A percentile compares a stretch with the other conserved stretches of the same genome.
These are phyloP conservation scores for Thecaphora thlaspeos DNA, from an alignment of 1,284 basidiomycete genomes.

Conservation along the genomic window DNA sequence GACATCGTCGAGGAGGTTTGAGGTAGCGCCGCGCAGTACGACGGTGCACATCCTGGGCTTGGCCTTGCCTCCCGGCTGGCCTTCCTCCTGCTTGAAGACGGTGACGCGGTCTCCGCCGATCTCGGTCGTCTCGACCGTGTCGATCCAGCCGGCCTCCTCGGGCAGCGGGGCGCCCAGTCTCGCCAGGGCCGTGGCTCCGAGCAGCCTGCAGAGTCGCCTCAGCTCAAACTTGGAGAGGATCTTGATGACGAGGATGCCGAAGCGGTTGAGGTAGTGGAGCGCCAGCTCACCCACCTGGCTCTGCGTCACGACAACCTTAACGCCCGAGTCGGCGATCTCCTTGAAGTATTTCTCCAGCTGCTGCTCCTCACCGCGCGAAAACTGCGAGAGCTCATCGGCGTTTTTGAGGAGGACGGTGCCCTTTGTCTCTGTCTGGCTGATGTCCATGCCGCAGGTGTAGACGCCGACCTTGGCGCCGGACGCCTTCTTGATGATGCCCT, in stretches of 20 bases:
- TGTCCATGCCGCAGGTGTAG: slow-evolving; percentile 87
- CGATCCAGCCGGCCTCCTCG: slow-evolving; percentile 91
- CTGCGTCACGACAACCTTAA: slow-evolving; percentile 90
- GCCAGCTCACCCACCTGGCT: slow-evolving; percentile 92
- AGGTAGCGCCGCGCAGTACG: slow-evolving; percentile 73
- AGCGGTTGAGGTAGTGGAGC: slow-evolving; percentile 92
- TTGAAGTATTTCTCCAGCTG: slow-evolving; percentile 64
- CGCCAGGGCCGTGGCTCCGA: slow-evolving; percentile 92
- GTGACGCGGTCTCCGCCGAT: slow-evolving; percentile 98
- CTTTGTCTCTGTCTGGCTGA: slow-evolving; percentile 97
- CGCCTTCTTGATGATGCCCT: slow-evolving; percentile 76
- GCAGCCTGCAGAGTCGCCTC: slow-evolving; percentile 86
- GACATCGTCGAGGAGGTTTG: slow-evolving; percentile 91
- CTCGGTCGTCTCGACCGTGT: slow-evolving; percentile 91
- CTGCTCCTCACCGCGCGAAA: slow-evolving; percentile 88
- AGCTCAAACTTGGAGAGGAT: slow-evolving; percentile 98
- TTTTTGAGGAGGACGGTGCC: slow-evolving; percentile 95
- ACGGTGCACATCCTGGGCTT: slow-evolving; percentile 55
- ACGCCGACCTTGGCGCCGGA: slow-evolving; percentile 65
- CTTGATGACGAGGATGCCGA: slow-evolving; percentile 91
- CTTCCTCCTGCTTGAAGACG: slow-evolving; percentile 76
- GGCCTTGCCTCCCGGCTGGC: slow-evolving; percentile 51
- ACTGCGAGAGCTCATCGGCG: slow-evolving; percentile 87
- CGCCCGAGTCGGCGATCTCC: slow-evolving; percentile 93
- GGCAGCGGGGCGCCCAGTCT: slow-evolving; percentile 91